Evolutionary conservation across 2,329 filamentous ascomycete genomes (phyloP), one percentile per base, ranked within the genome.

Genomic region (Fusarium nodosum): DNA sequence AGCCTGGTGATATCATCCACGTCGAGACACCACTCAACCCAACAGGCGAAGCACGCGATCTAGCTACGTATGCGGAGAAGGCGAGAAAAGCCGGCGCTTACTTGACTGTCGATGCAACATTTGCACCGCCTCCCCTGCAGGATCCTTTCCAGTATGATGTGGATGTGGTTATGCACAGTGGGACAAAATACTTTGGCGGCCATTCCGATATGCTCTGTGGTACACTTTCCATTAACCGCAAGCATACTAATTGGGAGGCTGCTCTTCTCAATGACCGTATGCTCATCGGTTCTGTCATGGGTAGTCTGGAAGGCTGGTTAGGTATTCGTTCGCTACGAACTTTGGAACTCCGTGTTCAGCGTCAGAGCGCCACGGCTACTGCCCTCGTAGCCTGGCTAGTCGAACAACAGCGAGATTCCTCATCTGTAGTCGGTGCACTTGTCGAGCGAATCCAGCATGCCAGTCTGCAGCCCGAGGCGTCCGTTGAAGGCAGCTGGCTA

Each of bases 21-120:
- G 85, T 98, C 52, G 96, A 99, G 82, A 98, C 95, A 7, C 96
- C 96, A 0, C 84, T 97, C 39, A 99, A 99, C 79, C 96, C 96
- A 0, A 91, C 91, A 2, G 96, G 96, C 52, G 90, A 91, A 73
- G 94, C 94, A 2, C 90, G 88, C 72, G 84, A 93, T 73, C 89
- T 99, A 30, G 83, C 84, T 34, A 80, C 82, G 55, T 97, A 91
- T 78, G 93, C 93, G 1, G 83, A 87, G 5, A 87, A 88, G 71
- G 96, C 96, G 1, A 90, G 91, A 75, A 82, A 82, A 7, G 82
- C 86, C 8, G 94, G 94, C 10, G 94, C 93, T 11, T 88, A 88
- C 59, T 83, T 98, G 48, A 91, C 91, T 15, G 91, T 98, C 2
- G 96, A 99, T 79, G 90, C 93, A 4, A 99, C 96, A 0, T 97